Base-by-base conservation (phyloP, 331 rosid genomes). In the Pyrus hybrid region DNA sequence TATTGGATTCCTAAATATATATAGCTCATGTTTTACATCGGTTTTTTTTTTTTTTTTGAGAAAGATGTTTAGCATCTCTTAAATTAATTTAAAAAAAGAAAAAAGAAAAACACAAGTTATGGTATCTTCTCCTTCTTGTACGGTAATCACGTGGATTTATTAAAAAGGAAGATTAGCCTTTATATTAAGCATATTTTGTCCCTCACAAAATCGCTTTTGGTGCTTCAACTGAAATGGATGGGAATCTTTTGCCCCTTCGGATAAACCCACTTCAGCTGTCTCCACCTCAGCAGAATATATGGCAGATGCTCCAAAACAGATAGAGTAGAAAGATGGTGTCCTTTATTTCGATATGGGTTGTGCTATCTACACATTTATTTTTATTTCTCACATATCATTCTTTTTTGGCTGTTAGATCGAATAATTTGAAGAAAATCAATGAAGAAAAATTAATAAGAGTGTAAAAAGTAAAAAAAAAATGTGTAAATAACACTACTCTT, bases 191-290 rank as follows among this genome's bases (percentile, higher is more conserved):
- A 61, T 23, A 47, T 69, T 47, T 69, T 17, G 57, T 47, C 73
- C 43, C 26, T 60, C 63, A 51, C 41, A 60, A 25, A 41, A 17
- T 18, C 21, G 14, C 45, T 28, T 26, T 73, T 7, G 20, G 22
- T 20, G 47, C 63, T 63, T 66, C 69, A 30, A 41, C 23, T 26
- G 63, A 26, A 70, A 2, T 32, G 11, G 41, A 32, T 21, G 63
- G 47, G 83, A 79, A 63, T 74, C 25, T 74, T 56, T 43, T 5
- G 30, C 16, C 30, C 43, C 35, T 53, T 33, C 63, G 66, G 72
- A 68, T 67, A 32, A 68, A 73, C 75, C 35, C 20, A 45, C 71
- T 60, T 43, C n/a, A 37, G 45, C 45, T 26, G 21, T 67, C 51
- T 72, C 29, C 69, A 73, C 30, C 23, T 62, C 10, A 73, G 77